Evolutionary conservation across 306 rosid species (phyloP).

Genomic region (Medicago truncatula): MtrunA17r5.0-ANR NC_053045.1:35956501-35957000

Average conservation of each 20-base stretch:
- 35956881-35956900: background rate
- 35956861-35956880: background rate
- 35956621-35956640: constrained; percentile 52
- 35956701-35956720: background rate
- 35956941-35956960: background rate
- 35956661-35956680: constrained; percentile 8
- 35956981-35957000: constrained; percentile 2
- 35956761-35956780: background rate
- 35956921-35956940: constrained; percentile 11
- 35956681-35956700: constrained; percentile 48
- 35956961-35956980: background rate
- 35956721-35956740: background rate
- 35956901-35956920: background rate
- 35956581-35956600: background rate
- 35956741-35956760: background rate
- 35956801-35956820: background rate
- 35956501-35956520: constrained; percentile 85
- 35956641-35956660: constrained; percentile 47
- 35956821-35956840: background rate
- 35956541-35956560: background rate
- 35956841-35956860: background rate
- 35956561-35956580: background rate
- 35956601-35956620: constrained; percentile 4
- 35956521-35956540: constrained; percentile 64
- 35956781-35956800: background rate